Conservation (phyloP, 2,329 filamentous ascomycete species). For the Calonectria leucothoes region DNA sequence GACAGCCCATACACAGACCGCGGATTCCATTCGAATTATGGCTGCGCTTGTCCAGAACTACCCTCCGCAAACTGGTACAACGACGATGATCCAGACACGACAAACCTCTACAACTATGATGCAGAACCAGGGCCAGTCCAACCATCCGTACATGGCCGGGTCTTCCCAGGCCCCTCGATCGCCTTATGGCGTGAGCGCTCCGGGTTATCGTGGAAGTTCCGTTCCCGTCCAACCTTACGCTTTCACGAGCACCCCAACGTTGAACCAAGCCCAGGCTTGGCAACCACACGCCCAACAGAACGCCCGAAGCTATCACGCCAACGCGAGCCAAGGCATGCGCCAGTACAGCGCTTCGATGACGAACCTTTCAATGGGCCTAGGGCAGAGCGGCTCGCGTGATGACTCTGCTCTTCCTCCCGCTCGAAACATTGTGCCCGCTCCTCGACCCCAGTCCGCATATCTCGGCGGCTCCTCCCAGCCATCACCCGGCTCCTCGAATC, state of each 20-base stretch:
- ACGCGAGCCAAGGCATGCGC: slow-evolving; percentile 43
- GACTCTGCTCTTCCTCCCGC: slow-evolving; percentile 60
- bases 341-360: slow-evolving; percentile 54
- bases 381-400: slow-evolving; percentile 60
- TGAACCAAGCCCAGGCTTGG: slow-evolving; percentile 67
- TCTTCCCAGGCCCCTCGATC: slow-evolving; percentile 47
- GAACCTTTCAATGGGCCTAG: slow-evolving; percentile 51
- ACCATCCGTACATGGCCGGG: slow-evolving; percentile 61
- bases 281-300: slow-evolving; percentile 51
- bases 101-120: slow-evolving; percentile 68
- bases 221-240: slow-evolving; percentile 80
- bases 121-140: slow-evolving; percentile 60
- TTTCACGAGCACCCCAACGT: slow-evolving; percentile 76
- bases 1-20: slow-evolving; percentile 19
- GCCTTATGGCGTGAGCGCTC: slow-evolving; percentile 48
- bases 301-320: slow-evolving; percentile 33
- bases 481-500: slow-evolving; percentile 57
- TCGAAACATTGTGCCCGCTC: slow-evolving; percentile 53
- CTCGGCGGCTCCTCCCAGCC: slow-evolving; percentile 55
- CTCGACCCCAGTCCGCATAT: slow-evolving; percentile 57
- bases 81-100: slow-evolving; percentile 81
- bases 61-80: slow-evolving; percentile 78
- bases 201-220: slow-evolving; percentile 66
- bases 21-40: slow-evolving; percentile 66
- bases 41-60: slow-evolving; percentile 87